Conservation (phyloP, 306 rosid genomes). For the Oxytropis ochrocephala region DNA sequence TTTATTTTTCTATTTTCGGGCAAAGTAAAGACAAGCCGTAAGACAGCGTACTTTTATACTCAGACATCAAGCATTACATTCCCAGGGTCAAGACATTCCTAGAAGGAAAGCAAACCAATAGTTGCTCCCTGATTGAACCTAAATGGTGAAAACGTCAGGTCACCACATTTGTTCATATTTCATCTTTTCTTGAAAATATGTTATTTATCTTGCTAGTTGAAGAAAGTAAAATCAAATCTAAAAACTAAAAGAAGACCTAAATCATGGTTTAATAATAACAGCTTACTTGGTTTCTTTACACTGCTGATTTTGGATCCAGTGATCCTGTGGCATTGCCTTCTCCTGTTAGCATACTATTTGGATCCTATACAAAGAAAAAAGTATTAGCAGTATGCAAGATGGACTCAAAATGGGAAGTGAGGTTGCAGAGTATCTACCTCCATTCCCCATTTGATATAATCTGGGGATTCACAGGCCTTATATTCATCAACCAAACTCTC, state of each 20-base stretch:
- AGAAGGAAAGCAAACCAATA: slow-evolving; percentile 11
- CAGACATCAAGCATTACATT: neutral
- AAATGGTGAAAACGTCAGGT: neutral
- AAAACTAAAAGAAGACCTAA: neutral
- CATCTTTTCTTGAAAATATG: neutral
- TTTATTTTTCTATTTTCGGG: neutral
- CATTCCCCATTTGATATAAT: slow-evolving; percentile 99
- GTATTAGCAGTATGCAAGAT: slow-evolving; percentile 2
- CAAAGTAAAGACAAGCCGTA: neutral
- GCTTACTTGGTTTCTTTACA: slow-evolving; percentile 43
- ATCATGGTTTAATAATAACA: neutral
- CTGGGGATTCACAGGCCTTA: slow-evolving; percentile 98
- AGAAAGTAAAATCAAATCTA: slow-evolving; percentile 18
- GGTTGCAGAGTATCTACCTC: slow-evolving; percentile 56
- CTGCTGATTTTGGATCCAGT: slow-evolving; percentile 59
- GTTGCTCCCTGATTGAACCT: neutral
- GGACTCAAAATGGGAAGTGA: slow-evolving; percentile 15
- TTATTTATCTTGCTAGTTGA: slow-evolving; percentile 3
- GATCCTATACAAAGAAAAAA: slow-evolving; percentile 52
- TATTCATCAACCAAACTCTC: slow-evolving; percentile 97
- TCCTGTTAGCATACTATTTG: slow-evolving; percentile 63
- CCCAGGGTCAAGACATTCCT: neutral
- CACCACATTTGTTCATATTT: neutral
- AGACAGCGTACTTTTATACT: neutral
- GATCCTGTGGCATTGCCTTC: slow-evolving; percentile 84